Conservation (phyloP, 768 basidiomycete genomes). For the Lentinula sp. region DNA sequence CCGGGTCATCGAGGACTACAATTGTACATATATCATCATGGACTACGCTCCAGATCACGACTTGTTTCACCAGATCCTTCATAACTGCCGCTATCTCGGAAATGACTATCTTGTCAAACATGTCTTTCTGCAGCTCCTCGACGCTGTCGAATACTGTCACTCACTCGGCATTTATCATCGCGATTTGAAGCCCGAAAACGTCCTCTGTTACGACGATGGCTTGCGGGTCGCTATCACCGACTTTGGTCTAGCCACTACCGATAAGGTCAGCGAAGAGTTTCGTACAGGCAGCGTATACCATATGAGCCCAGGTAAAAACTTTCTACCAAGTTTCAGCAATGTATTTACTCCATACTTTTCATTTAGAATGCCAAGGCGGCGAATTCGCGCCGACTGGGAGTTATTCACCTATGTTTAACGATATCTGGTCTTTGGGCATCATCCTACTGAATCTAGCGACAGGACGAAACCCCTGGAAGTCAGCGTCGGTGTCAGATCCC, state of each 20-base stretch:
- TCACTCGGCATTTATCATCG: conserved; percentile 90
- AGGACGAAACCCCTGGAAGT: conserved; percentile 94
- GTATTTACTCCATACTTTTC: conserved; percentile 14
- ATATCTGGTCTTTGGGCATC: conserved; percentile 95
- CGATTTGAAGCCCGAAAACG: conserved; percentile 96
- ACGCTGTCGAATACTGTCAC: conserved; percentile 92
- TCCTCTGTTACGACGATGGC: conserved; percentile 80
- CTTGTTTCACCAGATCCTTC: conserved; percentile 86
- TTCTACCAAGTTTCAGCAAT: conserved; percentile 7
- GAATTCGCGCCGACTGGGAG: conserved; percentile 52
- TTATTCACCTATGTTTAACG: conserved; percentile 86
- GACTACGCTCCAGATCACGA: conserved; percentile 90
- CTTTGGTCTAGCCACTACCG: conserved; percentile 91
- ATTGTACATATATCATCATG: conserved; percentile 87
- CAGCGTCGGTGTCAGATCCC: conserved; percentile 74
- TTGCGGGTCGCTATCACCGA: conserved; percentile 82
- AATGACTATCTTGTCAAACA: conserved; percentile 79
- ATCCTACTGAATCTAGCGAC: conserved; percentile 94
- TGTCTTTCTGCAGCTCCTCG: conserved; percentile 90
- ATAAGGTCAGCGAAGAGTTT: conserved; percentile 80
- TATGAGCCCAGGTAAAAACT: conserved; percentile 81
- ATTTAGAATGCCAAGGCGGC: conserved; percentile 84
- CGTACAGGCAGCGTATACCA: conserved; percentile 97
- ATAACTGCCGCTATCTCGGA: conserved; percentile 74
- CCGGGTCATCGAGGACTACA: conserved; percentile 78